Evolutionary conservation across 1,139 yeast species (phyloP).

Genomic region (Pichia sp.): DNA sequence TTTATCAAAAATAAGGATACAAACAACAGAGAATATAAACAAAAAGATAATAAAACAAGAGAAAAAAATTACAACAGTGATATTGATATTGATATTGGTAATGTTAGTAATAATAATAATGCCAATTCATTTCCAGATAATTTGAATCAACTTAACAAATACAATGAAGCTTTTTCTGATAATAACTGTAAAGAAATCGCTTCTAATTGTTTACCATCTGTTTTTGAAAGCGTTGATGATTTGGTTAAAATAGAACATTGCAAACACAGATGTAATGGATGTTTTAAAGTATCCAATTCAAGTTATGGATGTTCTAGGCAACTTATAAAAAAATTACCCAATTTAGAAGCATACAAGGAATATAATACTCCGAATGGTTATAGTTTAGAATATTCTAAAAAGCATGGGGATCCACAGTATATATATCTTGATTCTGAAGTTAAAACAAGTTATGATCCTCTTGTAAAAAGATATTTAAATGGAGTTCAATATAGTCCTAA

Average conservation of each 20-base stretch:
- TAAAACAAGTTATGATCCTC: constrained; percentile 9
- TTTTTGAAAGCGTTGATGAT: constrained; percentile 3
- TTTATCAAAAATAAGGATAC: no score
- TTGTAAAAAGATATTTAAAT: constrained; percentile 7
- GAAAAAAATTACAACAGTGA: no score
- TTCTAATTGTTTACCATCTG: constrained; percentile 4
- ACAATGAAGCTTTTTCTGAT: neutral
- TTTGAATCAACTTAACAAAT: no score
- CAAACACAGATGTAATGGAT: constrained; percentile 9
- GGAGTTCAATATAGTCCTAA: constrained; percentile 2
- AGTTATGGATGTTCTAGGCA: constrained; percentile 13
- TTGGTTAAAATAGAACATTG: constrained; percentile 5
- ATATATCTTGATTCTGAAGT: constrained; percentile 7
- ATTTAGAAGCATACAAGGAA: constrained; percentile 5
- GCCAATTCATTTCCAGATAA: neutral
- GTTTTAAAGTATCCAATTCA: constrained; percentile 9
- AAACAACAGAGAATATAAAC: no score
- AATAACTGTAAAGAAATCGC: neutral
- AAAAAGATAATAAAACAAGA: no score
- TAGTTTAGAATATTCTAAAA: constrained; percentile 6
- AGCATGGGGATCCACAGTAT: constrained; percentile 5
- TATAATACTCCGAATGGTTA: constrained; percentile 13
- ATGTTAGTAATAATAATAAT: no score
- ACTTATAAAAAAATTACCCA: constrained; percentile 7
- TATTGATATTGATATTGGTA: no score